Base-by-base conservation (phyloP, 176 grass and related monocot species). In the Juncus inflexus region DNA sequence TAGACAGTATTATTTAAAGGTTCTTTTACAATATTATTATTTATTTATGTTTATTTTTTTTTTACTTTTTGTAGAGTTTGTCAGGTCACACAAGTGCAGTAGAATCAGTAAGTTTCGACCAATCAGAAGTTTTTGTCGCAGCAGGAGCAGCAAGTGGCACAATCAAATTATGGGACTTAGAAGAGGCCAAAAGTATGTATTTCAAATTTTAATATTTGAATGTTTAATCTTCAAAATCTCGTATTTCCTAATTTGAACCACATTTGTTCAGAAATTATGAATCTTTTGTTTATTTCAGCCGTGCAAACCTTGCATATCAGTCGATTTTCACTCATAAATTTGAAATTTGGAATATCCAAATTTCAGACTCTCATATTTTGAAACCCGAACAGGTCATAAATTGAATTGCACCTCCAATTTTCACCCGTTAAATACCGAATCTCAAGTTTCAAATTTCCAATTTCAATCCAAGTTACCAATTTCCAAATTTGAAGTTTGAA, bases 61-160 rank as follows among this genome's bases (percentile, higher is more conserved):
- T 7, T 28, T 56, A 8, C 72, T 38, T 11, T 76, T n/a, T 78
- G 56, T 76, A 96, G 91, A 96, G 79, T 83, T 80, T 96, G 76
- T 81, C 84, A 4, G 92, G 87, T 3, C 92, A 96, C 78, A 91
- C 87, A 60, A 96, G 87, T 75, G 84, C 92, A 59, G 79, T 96
- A 50, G 92, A 96, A 43, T 91, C 92, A 0, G 92, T 96, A 65
- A 69, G 72, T 79, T 91, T 96, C 76, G 92, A 96, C 64, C 78
- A 79, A 47, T 88, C 87, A 3, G 92, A 96, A 90, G 82, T 91
- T 6, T 86, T 89, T 63, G 82, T 96, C 50, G 92, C 87, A 53
- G 87, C 92, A 58, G 92, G 92, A 78, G 92, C 92, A 78, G 84
- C 92, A 69, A 96, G 87, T 50, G 92, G 92, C 40, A 91, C 92